These are phyloP conservation scores for Sporothrix pseudoabietina DNA, from an alignment of 2,329 filamentous ascomycete species.

Conservation along the genomic window DNA sequence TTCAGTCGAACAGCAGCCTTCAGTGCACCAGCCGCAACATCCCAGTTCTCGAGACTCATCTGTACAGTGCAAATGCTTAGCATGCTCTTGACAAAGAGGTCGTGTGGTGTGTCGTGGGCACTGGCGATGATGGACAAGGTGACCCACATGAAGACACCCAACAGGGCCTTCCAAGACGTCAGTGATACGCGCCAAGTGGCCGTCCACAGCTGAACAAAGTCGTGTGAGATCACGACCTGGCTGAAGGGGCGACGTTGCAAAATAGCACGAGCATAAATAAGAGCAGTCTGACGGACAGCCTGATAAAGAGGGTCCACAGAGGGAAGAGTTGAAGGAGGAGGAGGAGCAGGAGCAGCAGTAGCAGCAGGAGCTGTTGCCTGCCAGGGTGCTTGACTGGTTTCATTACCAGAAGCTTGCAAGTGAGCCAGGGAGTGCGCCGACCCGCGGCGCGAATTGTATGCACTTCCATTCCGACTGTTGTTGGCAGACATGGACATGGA, in stretches of 20 bases:
- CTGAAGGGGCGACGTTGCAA: slow-evolving; percentile 48
- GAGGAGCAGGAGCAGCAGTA: neutral
- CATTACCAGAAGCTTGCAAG: neutral
- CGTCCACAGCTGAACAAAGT: slow-evolving; percentile 51
- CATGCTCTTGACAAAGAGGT: slow-evolving; percentile 51
- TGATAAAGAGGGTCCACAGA: slow-evolving; percentile 50
- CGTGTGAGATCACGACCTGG: slow-evolving; percentile 43
- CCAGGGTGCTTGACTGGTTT: neutral
- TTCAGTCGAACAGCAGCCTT: slow-evolving; percentile 46
- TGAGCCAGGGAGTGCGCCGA: neutral
- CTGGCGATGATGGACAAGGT: slow-evolving; percentile 46
- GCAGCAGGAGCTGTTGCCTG: neutral
- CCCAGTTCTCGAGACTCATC: slow-evolving; percentile 54
- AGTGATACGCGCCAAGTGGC: slow-evolving; percentile 52
- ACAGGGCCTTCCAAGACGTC: slow-evolving; percentile 49
- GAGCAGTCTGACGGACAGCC: slow-evolving; percentile 49
- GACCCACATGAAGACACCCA: slow-evolving; percentile 55
- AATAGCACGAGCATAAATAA: slow-evolving; percentile 54
- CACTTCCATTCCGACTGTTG: neutral
- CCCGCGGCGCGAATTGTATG: neutral
- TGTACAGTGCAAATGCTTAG: slow-evolving; percentile 49
- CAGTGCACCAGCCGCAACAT: slow-evolving; percentile 46
- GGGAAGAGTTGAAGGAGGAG: slow-evolving; percentile 12
- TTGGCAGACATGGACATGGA: slow-evolving; percentile 5
- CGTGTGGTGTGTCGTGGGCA: slow-evolving; percentile 45